Conservation (phyloP, 108 stramenopile genomes). For the Skeletonema tropicum region DNA sequence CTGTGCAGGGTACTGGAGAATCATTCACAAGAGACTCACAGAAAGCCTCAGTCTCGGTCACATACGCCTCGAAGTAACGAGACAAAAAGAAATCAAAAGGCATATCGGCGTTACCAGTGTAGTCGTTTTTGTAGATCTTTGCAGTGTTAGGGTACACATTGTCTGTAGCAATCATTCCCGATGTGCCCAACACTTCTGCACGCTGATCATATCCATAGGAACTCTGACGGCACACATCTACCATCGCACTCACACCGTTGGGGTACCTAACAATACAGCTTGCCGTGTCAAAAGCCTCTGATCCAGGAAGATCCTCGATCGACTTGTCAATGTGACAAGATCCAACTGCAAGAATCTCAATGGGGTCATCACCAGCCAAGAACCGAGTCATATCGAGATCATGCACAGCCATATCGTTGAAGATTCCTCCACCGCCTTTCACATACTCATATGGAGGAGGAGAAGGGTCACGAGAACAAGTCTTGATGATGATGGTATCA, state of each 20-base stretch:
- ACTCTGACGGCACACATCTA: conserved; percentile 96
- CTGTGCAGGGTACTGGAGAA: conserved; percentile 92
- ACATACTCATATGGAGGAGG: conserved; percentile 96
- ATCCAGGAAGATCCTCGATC: conserved; percentile 82
- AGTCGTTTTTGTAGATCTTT: conserved; percentile 87
- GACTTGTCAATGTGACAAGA: conserved; percentile 94
- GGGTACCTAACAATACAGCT: conserved; percentile 91
- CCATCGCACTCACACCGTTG: conserved; percentile 87
- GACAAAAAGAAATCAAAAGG: conserved; percentile 95
- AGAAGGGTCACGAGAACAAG: conserved; percentile 92
- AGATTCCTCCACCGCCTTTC: conserved; percentile 96
- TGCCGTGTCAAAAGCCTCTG: conserved; percentile 94
- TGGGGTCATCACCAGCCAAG: conserved; percentile 90
- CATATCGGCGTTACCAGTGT: conserved; percentile 97
- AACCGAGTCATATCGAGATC: conserved; percentile 97
- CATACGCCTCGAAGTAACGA: conserved; percentile 96
- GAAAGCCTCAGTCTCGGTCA: conserved; percentile 92
- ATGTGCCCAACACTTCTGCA: conserved; percentile 94
- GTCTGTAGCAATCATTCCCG: conserved; percentile 96
- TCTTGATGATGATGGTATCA: conserved; percentile 87
- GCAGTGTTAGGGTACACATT: conserved; percentile 96
- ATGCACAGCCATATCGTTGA: conserved; percentile 98
- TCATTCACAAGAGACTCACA: conserved; percentile 93
- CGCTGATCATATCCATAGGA: conserved; percentile 97
- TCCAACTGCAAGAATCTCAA: conserved; percentile 89